Conservation (phyloP, 345 rosid species). For the Jatropha curcas region DNA sequence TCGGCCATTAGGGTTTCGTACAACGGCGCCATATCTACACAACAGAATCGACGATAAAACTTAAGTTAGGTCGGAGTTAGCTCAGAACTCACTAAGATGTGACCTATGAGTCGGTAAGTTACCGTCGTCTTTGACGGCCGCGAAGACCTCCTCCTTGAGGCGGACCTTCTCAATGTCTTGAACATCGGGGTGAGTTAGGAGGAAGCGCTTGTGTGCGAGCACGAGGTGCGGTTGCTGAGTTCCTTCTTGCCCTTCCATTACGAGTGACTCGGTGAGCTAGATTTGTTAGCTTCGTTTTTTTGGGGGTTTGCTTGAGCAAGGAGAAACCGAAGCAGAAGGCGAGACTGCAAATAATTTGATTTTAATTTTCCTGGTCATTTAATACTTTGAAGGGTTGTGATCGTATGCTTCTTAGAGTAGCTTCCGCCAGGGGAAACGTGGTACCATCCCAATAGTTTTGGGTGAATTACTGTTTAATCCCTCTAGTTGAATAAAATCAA, state of each 20-base stretch:
- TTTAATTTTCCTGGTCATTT: neutral
- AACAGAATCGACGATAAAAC: neutral
- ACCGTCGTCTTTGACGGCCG: slow-evolving; percentile 73
- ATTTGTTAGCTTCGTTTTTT: neutral
- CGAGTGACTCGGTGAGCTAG: slow-evolving; percentile 17
- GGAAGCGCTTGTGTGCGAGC: slow-evolving; percentile 84
- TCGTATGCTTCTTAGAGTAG: neutral
- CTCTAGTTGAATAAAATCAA: too few species aligned
- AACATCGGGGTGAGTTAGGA: slow-evolving; percentile 70
- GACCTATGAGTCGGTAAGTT: slow-evolving; percentile 12
- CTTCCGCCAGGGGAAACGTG: neutral
- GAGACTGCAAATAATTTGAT: too few species aligned
- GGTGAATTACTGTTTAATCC: too few species aligned
- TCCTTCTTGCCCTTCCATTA: slow-evolving; percentile 79
- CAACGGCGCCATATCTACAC: slow-evolving; percentile 82
- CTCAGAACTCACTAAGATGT: neutral
- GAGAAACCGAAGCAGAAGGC: slow-evolving; percentile 5
- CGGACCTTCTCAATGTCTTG: slow-evolving; percentile 91
- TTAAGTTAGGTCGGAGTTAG: neutral
- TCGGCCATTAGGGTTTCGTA: slow-evolving; percentile 76
- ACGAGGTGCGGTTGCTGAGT: slow-evolving; percentile 80
- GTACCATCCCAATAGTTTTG: too few species aligned
- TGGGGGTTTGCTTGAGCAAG: slow-evolving; percentile 25
- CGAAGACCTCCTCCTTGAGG: slow-evolving; percentile 80
- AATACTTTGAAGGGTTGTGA: neutral